Base-by-base conservation (phyloP, 495 filamentous ascomycete species). In the Ramalina intermedia region DNA sequence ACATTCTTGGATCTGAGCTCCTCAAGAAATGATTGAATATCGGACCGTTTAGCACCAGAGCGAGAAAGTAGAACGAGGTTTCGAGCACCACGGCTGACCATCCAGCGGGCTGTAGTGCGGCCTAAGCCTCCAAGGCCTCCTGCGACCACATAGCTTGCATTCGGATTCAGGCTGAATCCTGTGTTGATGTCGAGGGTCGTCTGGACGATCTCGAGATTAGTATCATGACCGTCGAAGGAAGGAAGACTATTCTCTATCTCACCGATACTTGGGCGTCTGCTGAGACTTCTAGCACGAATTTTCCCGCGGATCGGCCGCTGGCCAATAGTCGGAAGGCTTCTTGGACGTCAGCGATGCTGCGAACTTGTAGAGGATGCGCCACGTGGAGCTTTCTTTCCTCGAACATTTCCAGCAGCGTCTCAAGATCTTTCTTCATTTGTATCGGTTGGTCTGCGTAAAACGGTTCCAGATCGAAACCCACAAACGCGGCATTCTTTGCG, bases 241-340 rank as follows among this genome's bases (percentile, higher is more conserved):
- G 67, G 66, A 55, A 79, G 72, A 3, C 18, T 20, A 20, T 20
- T 20, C 18, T 20, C 75, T 68, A 13, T 61, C 50, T 23, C 17
- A 56, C 54, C 41, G 41, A 29, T 24, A 57, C 51, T 16, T 29
- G 17, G 41, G 39, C 54, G 21, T 55, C 52, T 40, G 18, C 18
- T 8, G 43, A 33, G 14, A 51, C 23, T 29, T 36, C 29, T 4
- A 57, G 12, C 11, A 57, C 52, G 23, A 55, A 45, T 26, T 55
- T 53, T 12, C 51, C 51, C 4, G 37, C 38, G 4, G 39, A 41
- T 18, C 23, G 57, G 37, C 53, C 54, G 13, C 33, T 50, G 17
- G 46, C 18, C 39, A 53, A 41, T n/a, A 46, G 49, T 46, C 76
- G 71, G 58, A 84, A 77, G 0, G 79, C 79, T 5, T 61, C 53